Conservation (phyloP, 2,329 filamentous ascomycete genomes). For the Ceratocystis colombiana region DNA sequence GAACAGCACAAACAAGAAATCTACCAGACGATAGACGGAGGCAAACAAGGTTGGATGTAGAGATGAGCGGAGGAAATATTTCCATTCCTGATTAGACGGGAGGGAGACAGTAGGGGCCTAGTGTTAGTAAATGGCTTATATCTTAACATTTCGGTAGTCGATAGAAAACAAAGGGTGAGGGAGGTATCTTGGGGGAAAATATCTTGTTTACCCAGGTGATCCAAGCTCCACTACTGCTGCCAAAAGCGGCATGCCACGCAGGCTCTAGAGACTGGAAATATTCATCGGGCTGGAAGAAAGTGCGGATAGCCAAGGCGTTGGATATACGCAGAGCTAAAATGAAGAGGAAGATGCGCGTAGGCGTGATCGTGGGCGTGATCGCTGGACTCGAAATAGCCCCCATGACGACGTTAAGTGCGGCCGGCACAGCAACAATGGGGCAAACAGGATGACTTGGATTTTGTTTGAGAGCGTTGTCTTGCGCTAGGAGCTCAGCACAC, state of each 20-base stretch:
- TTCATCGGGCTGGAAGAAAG: constrained; percentile 97
- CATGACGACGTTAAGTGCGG: neutral
- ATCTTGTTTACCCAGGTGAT: constrained; percentile 74
- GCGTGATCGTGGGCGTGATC: neutral
- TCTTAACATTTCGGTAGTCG: neutral
- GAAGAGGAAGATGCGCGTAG: constrained; percentile 29
- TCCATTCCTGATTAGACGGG: constrained; percentile 70
- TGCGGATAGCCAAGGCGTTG: constrained; percentile 68
- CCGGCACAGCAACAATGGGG: neutral
- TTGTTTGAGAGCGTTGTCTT: neutral
- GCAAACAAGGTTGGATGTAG: constrained; percentile 86
- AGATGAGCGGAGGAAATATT: constrained; percentile 73
- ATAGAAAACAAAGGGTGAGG: neutral
- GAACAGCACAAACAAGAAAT: constrained; percentile 47
- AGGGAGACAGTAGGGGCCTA: neutral
- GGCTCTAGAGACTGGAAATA: constrained; percentile 94
- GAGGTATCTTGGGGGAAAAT: neutral
- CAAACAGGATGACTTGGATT: neutral
- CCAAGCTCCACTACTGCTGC: constrained; percentile 67
- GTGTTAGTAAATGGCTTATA: neutral
- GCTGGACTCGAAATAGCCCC: neutral
- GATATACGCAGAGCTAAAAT: constrained; percentile 62
- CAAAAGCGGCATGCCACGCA: constrained; percentile 83
- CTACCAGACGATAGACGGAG: constrained; percentile 54
- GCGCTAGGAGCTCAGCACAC: neutral